These are phyloP conservation scores for Lipomyces spencermartinsiae DNA, from an alignment of 805 yeast species.

Conservation along the genomic window DNA sequence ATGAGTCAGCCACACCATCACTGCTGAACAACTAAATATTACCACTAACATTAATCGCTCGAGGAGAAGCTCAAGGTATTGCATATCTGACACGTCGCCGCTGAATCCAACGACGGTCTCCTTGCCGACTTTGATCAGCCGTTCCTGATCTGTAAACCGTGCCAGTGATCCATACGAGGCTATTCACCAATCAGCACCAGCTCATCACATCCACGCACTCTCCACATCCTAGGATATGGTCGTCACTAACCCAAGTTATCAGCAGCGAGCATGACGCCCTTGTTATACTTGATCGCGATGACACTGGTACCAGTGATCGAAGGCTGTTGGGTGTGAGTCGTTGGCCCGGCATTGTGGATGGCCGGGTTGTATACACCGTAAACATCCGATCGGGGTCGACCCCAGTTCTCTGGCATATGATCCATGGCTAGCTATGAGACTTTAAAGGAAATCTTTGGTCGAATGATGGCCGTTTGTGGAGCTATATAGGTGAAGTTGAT, in stretches of 20 bases:
- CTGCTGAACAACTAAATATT: background rate
- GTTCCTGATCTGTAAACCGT: constrained; percentile 82
- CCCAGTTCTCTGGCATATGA: constrained; percentile 96
- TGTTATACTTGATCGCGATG: constrained; percentile 83
- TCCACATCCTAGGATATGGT: background rate
- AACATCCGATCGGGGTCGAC: constrained; percentile 82
- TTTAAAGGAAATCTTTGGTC: background rate
- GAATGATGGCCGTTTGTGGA: background rate
- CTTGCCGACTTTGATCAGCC: constrained; percentile 82
- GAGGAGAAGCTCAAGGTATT: constrained; percentile 73
- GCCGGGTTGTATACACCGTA: constrained; percentile 74
- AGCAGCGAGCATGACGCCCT: constrained; percentile 93
- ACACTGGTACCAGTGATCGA: constrained; percentile 97
- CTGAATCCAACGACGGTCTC: constrained; percentile 90
- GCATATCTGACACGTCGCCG: constrained; percentile 95
- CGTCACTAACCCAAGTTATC: constrained; percentile 72
- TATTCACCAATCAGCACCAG: constrained; percentile 15
- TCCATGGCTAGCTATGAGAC: constrained; percentile 62
- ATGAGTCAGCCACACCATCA: constrained; percentile 14
- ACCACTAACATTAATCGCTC: constrained; percentile 66
- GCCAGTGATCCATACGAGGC: constrained; percentile 92
- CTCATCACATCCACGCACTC: background rate
- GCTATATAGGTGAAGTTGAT: background rate
- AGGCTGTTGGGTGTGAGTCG: constrained; percentile 89
- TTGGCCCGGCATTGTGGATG: constrained; percentile 74